These are phyloP conservation scores for Cystobasidium pallidum DNA, from an alignment of 1,284 basidiomycete species.

Conservation along the genomic window DNA sequence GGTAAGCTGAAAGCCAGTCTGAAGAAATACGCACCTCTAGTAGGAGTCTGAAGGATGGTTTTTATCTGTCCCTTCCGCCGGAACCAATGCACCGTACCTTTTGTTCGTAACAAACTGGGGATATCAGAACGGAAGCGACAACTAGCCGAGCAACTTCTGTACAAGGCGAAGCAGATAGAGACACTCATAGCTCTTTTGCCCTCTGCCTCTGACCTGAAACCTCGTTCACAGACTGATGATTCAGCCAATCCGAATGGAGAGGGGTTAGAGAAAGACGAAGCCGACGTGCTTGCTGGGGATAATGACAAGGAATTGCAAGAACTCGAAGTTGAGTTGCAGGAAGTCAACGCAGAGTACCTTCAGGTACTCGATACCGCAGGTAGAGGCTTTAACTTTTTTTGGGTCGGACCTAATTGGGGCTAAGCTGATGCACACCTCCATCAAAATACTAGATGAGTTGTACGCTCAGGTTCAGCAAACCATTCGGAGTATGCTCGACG, in stretches of 20 bases:
- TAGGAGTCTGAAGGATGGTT: neutral
- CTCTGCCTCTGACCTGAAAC: constrained; percentile 63
- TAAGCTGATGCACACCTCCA: neutral
- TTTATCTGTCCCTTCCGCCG: neutral
- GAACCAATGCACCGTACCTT: neutral
- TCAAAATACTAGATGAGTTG: constrained; percentile 11
- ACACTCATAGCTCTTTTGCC: constrained; percentile 75
- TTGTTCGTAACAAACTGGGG: neutral
- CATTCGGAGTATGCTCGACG: constrained; percentile 33
- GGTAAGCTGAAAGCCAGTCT: constrained; percentile 58
- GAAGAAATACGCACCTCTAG: neutral
- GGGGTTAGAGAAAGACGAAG: constrained; percentile 5
- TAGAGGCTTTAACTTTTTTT: constrained; percentile 54
- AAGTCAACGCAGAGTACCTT: constrained; percentile 72
- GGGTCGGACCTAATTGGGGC: too few relatives aligned
- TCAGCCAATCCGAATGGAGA: constrained; percentile 65
- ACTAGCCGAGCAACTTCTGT: constrained; percentile 73
- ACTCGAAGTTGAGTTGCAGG: constrained; percentile 67
- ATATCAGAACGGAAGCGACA: constrained; percentile 72
- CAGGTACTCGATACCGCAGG: constrained; percentile 72
- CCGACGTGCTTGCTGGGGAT: constrained; percentile 43
- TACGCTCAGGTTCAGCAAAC: constrained; percentile 20
- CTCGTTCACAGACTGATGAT: neutral
- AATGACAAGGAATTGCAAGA: constrained; percentile 48
- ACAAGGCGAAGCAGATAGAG: constrained; percentile 81